A percentile compares a stretch with the other conserved stretches of the same genome.
Evolutionary conservation across 345 rosid genomes (phyloP).

Genomic region (Pistacia integerrima): DNA sequence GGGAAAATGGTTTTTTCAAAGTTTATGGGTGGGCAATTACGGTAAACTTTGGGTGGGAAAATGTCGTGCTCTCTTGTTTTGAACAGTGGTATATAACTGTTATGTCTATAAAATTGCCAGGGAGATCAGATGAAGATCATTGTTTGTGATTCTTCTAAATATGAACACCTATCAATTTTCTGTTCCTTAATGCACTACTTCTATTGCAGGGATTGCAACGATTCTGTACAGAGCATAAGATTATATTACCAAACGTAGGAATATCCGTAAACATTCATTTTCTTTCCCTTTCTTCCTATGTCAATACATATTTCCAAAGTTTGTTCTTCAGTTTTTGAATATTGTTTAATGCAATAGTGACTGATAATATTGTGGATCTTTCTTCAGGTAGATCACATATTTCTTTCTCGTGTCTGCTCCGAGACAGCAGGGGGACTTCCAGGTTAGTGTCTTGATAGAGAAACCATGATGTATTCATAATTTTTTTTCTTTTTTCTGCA

Average conservation of each 20-base stretch:
- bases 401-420: conserved; percentile 92
- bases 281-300: not conserved
- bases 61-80: no score
- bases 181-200: not conserved
- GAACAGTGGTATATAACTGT: not conserved
- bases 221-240: conserved; percentile 89
- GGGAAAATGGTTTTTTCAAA: no score
- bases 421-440: conserved; percentile 98
- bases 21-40: no score
- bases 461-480: not conserved
- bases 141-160: not conserved
- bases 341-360: conserved; percentile 1
- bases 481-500: not conserved
- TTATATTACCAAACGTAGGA: conserved; percentile 83
- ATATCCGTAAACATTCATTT: not conserved
- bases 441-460: conserved; percentile 47
- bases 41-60: no score
- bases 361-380: conserved; percentile 18
- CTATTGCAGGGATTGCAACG: conserved; percentile 79
- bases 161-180: not conserved
- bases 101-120: not conserved
- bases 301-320: not conserved
- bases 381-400: conserved; percentile 85
- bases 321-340: conserved; percentile 10
- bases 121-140: not conserved